phyloP scores from a whole-genome alignment of 2,329 filamentous ascomycete species.

The Aspergillus transmontanensis region DNA sequence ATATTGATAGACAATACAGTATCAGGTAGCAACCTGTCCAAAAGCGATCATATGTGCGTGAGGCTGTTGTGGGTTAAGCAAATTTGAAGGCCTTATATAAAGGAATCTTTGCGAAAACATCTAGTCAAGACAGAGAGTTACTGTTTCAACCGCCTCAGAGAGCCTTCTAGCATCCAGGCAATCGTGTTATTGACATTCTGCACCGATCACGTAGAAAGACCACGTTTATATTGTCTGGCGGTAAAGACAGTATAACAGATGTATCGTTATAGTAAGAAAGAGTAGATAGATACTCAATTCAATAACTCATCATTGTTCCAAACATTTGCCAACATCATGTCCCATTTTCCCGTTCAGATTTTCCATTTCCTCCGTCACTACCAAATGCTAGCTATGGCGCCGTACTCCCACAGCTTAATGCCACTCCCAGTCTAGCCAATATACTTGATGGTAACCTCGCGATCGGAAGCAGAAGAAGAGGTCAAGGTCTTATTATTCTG shows the following conservation, averaged over 20 bases:
- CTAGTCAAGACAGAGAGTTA: too few relatives aligned
- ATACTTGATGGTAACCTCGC: constrained; percentile 29
- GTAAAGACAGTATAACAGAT: too few relatives aligned
- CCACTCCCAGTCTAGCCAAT: neutral
- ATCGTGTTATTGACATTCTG: too few relatives aligned
- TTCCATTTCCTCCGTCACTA: neutral
- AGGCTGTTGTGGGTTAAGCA: neutral
- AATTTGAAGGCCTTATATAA: neutral
- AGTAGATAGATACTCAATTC: too few relatives aligned
- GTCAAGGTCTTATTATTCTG: constrained; percentile 43
- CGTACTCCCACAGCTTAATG: neutral
- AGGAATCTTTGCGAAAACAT: too few relatives aligned
- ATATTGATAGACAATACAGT: neutral
- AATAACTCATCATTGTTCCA: neutral
- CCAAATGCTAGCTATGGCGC: too few relatives aligned
- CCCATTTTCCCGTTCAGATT: too few relatives aligned
- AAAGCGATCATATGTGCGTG: neutral
- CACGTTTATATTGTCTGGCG: too few relatives aligned
- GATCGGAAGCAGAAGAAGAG: constrained; percentile 22
- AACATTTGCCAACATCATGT: neutral
- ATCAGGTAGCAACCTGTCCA: neutral
- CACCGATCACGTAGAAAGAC: too few relatives aligned
- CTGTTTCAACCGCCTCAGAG: too few relatives aligned
- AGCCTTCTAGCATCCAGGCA: too few relatives aligned
- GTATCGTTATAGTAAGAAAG: too few relatives aligned